Evolutionary conservation across 169 alveolate species (phyloP), one percentile per base, ranked within the genome.

Genomic region (Plasmodium gaboni): DNA sequence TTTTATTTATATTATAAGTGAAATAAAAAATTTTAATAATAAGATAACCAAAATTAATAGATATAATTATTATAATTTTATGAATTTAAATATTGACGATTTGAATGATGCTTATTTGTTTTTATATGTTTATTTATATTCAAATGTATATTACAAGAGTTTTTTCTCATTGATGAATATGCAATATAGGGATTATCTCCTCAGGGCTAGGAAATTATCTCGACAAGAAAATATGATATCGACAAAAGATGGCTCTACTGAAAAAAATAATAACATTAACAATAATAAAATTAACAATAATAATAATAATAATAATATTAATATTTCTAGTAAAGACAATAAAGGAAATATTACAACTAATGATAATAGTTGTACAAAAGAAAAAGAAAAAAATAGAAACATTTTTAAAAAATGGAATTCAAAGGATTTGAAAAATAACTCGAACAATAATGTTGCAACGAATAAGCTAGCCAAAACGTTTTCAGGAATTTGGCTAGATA

Each of bases 111-210:
- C 67, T 13, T 85, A 85, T 64, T 48, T 85, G 28, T 85, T 85
- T 70, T 44, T 85, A 38, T 85, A 85, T 63, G 44, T 85, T 63
- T 85, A 85, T 73, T 10, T 85, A 42, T 85, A 85, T 60, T 24
- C 92, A 22, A 69, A 57, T 70, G 32, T 85, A 4, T 42, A 26
- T 15, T 73, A 70, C 42, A 63, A 63, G 42, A 28, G 26, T n/a
- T 13, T 51, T 22, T 76, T 76, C 44, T 24, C 67, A 12, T 15
- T n/a, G 10, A 44, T 22, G 32, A 46, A 48, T 7, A 15, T 44
- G 10, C 51, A 59, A 5, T 1, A 51, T 32, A 8, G 28, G 60
- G 42, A 17, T 26, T 17, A 60, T 28, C 19, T 57, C 3, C 2
- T 22, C 10, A n/a, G 44, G 61, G n/a, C 19, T 3, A 6, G 46